phyloP scores from a whole-genome alignment of 495 filamentous ascomycete genomes.

The Aspergillus leporis region DNA sequence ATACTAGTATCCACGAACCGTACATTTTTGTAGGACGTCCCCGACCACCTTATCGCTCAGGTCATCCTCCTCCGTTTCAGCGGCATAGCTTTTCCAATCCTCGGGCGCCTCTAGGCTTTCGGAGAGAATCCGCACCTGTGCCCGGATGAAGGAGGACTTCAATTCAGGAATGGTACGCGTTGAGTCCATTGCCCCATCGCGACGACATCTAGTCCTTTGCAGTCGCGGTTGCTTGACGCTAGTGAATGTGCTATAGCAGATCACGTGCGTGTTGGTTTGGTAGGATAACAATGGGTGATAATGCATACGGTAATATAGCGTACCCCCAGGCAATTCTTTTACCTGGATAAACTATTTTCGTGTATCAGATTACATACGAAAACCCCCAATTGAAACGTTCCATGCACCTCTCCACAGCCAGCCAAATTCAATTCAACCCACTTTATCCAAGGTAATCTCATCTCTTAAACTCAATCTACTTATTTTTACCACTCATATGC shows the following conservation, averaged over 20 bases:
- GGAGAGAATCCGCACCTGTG: conserved; percentile 63
- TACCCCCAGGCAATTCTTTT: neutral
- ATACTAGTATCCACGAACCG: conserved; percentile 3
- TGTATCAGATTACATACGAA: too few species aligned
- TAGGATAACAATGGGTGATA: neutral
- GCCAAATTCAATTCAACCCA: too few species aligned
- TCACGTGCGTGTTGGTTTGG: conserved; percentile 18
- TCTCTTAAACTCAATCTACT: too few species aligned
- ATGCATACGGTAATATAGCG: neutral
- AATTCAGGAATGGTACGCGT: conserved; percentile 56
- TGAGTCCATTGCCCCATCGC: conserved; percentile 41
- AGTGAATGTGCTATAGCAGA: conserved; percentile 16
- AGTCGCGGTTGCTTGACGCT: conserved; percentile 9
- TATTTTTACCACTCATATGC: too few species aligned
- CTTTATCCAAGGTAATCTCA: too few species aligned
- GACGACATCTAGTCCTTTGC: conserved; percentile 14
- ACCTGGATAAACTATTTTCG: too few species aligned
- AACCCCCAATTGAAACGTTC: too few species aligned
- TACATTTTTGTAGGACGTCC: conserved; percentile 56
- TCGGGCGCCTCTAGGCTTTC: conserved; percentile 55
- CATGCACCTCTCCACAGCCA: too few species aligned
- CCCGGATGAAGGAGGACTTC: conserved; percentile 63
- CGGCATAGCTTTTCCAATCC: conserved; percentile 54
- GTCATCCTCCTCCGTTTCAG: conserved; percentile 45
- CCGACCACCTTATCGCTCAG: conserved; percentile 55